Percentiles rank a stretch among this genome's conserved stretches.
phyloP scores from a whole-genome alignment of 495 filamentous ascomycete genomes.

The Podospora didyma region DNA sequence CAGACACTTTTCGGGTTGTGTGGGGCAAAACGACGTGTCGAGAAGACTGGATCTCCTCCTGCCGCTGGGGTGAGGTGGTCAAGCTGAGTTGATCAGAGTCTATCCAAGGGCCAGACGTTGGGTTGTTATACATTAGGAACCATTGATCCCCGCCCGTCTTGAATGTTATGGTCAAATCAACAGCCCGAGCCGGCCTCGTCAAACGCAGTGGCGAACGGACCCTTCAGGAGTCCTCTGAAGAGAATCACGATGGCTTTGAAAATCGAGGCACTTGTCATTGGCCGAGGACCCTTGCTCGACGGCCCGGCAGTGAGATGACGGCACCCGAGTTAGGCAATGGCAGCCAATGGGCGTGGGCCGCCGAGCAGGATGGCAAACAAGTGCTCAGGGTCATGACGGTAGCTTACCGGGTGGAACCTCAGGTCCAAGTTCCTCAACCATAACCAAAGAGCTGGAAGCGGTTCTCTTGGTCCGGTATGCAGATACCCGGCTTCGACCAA shows the following conservation, averaged over 20 bases:
- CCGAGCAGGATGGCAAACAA: too few species aligned
- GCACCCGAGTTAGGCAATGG: neutral
- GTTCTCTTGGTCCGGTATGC: conserved; percentile 15
- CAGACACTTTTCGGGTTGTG: conserved; percentile 20
- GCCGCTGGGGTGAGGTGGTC: too few species aligned
- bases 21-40: conserved; percentile 6
- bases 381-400: neutral
- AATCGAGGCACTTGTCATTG: neutral
- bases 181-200: too few species aligned
- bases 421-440: conserved; percentile 11
- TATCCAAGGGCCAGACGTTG: too few species aligned
- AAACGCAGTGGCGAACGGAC: too few species aligned
- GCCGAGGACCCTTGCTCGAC: neutral
- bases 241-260: neutral
- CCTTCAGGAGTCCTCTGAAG: too few species aligned
- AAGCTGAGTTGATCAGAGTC: too few species aligned
- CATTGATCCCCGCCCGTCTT: too few species aligned
- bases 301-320: neutral
- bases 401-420: neutral
- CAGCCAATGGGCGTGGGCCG: neutral
- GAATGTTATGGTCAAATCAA: too few species aligned
- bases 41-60: too few species aligned
- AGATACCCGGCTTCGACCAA: conserved; percentile 17
- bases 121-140: too few species aligned
- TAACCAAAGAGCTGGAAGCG: conserved; percentile 23